Evolutionary conservation across 1,284 basidiomycete genomes (phyloP), one percentile per base, ranked within the genome.

Genomic region (Tylopilus orsonianus): DNA sequence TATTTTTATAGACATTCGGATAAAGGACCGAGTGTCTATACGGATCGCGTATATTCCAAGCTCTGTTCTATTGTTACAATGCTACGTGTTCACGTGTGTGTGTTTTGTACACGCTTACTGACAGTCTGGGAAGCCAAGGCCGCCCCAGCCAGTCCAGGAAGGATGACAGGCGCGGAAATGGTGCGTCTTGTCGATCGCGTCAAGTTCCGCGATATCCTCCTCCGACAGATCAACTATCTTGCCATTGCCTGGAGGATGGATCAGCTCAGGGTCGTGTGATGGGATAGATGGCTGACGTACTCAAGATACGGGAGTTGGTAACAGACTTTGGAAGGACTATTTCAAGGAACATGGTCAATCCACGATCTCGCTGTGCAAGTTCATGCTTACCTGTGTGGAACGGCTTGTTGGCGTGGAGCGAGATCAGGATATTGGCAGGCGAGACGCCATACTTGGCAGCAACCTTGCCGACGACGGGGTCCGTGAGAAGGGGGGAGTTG

Each of bases 91-190:
- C 52, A 54, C 46, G n/a, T 50, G 46, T 33, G 16, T 24, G 22
- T 38, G 13, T 41, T 41, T 43, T 20, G 26, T 41, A 33, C 49
- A 42, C 32, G 32, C 12, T 46, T 66, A 64, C 58, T 75, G 64
- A 66, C 76, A 78, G 60, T 84, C 81, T 18, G 74, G 73, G 75
- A 86, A 84, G 4, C 82, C 83, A 40, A 85, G 75, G 51, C 67
- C 56, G n/a, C 81, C 82, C 68, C 74, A 83, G 50, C 81, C 81
- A 40, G 81, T 79, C 81, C 82, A 84, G 49, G 63, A 62, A 5
- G 85, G 83, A 55, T 74, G 72, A 67, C 81, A 85, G 42, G 74
- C 79, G 52, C 81, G 77, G 75, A 81, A 83, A 63, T 80, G 76
- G 30, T 64, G 58, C 5, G 71, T 74, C 67, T 83, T 78, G 66